Evolutionary conservation across 129 eudicot species (phyloP).

Genomic region (Lactuca sativa): DNA sequence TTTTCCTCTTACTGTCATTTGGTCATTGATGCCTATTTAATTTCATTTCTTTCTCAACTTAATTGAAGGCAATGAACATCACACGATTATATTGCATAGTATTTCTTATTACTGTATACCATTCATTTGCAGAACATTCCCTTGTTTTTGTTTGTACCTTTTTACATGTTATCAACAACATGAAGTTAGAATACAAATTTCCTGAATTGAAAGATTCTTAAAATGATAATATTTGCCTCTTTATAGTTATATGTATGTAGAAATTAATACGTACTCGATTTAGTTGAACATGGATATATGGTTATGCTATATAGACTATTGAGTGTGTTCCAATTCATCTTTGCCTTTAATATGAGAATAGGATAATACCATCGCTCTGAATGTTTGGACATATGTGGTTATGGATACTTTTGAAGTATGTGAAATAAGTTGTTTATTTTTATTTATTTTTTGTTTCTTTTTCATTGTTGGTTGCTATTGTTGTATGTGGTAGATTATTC

Average conservation of each 20-base stretch:
- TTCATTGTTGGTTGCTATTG: no score
- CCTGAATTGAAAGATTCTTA: not conserved
- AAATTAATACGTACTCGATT: not conserved
- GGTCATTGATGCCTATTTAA: conserved; percentile 29
- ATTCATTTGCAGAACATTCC: conserved; percentile 7
- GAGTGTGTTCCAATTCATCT: conserved; percentile 2
- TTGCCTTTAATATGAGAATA: not conserved
- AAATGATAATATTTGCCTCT: not conserved
- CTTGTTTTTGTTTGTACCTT: conserved; percentile 14
- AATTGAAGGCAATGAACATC: conserved; percentile 8
- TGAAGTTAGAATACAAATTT: conserved; percentile 12
- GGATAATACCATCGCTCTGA: not conserved
- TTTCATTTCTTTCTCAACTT: conserved; percentile 20
- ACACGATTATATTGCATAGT: conserved; percentile 50
- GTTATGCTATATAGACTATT: not conserved
- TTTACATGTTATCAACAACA: conserved; percentile 8
- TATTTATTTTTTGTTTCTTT: no score
- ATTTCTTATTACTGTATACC: conserved; percentile 18
- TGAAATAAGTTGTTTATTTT: no score
- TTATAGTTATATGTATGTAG: not conserved
- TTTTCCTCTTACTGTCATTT: conserved; percentile 24
- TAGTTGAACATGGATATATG: not conserved
- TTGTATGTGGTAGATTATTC: no score
- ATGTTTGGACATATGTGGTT: not conserved
- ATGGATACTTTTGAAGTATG: no score